Base-by-base conservation (phyloP, 2,329 filamentous ascomycete species). In the Hymenotorrendiella dingleyae region DNA sequence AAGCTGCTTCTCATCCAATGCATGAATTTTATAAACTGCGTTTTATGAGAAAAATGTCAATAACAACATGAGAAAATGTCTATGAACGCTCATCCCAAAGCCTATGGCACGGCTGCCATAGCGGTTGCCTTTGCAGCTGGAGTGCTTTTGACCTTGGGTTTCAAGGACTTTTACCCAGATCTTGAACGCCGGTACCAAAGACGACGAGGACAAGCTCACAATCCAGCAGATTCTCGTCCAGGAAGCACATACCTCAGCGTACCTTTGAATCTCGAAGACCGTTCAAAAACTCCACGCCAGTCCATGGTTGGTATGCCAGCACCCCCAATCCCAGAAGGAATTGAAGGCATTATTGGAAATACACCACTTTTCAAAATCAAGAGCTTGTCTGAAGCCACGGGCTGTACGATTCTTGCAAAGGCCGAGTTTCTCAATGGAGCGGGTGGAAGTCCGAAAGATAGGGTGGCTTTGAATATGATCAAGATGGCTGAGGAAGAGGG, bases 351-450 rank as follows among this genome's bases (percentile, higher is more conserved):
- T 60, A 97, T 98, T 60, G 93, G 93, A 43, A 86, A 94, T 64
- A 98, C 93, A 11, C 91, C 90, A 1, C 74, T 98, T 20, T 78
- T 98, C 56, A 79, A 80, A 50, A 89, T 98, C 61, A 84, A 81
- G 54, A 90, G 86, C 27, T 75, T 98, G 19, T 94, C 86, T 3
- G 80, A 85, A 35, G 87, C 82, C 14, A 96, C 93, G 4, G 89
- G 89, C 16, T 89, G 93, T 58, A 81, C 81, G 29, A 94, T 98
- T 57, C 72, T 97, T 26, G 93, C 84, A 53, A 98, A 98, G 67
- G 89, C 89, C 36, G 93, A 98, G 74, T 94, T 94, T 60, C 76
- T 98, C 42, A 97, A 98, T 67, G 93, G 90, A 37, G 91, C 90
- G 3, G 93, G 93, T 12, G 86, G 87, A 56, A 93, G 86, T 54